These are phyloP conservation scores for Botrytis elliptica DNA, from an alignment of 2,329 filamentous ascomycete species.

Conservation along the genomic window DNA sequence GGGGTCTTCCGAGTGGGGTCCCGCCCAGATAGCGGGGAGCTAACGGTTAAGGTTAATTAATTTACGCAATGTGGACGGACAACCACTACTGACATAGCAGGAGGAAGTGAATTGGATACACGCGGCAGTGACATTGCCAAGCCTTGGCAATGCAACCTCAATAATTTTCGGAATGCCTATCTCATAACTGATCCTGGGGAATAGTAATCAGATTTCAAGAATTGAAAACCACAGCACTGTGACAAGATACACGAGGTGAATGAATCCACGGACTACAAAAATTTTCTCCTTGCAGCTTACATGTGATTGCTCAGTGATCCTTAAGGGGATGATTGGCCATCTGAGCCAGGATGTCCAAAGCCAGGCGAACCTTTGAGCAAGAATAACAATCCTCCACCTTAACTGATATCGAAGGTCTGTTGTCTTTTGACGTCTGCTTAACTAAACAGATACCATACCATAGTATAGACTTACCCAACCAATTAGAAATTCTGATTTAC, in stretches of 20 bases:
- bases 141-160: neutral
- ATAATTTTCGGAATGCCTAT: neutral
- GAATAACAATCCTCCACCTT: neutral
- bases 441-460: neutral
- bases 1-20: too few relatives aligned
- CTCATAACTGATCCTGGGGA: neutral
- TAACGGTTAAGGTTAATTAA: neutral
- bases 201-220: neutral
- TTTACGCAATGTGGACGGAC: neutral
- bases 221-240: too few relatives aligned
- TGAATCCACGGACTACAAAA: neutral
- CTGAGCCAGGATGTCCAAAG: neutral
- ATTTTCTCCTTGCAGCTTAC: neutral
- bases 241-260: neutral
- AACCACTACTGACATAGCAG: neutral
- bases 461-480: neutral
- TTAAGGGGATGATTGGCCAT: neutral
- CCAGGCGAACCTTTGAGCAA: neutral
- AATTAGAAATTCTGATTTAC: neutral
- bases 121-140: neutral
- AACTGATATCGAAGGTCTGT: neutral
- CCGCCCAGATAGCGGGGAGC: neutral
- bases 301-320: neutral
- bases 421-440: neutral
- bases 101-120: neutral